These are phyloP conservation scores for Verticillium alfalfae DNA, from an alignment of 2,329 filamentous ascomycete species.

Conservation along the genomic window DNA sequence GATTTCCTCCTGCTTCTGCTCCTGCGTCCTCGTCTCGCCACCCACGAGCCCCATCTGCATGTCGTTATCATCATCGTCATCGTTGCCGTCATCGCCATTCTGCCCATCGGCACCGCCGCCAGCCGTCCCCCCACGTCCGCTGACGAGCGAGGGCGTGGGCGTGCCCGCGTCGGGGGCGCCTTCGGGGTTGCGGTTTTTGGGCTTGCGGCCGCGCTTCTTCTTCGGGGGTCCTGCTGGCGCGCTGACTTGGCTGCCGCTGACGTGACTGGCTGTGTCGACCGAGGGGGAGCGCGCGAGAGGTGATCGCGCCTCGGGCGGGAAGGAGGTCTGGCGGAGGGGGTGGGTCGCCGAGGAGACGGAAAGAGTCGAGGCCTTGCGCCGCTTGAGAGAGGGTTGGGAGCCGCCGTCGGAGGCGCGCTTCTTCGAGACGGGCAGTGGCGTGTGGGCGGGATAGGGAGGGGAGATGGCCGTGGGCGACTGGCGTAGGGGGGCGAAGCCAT, in stretches of 20 bases:
- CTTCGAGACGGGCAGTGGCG: conserved; percentile 48
- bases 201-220: conserved; percentile 58
- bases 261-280: conserved; percentile 53
- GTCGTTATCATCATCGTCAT: conserved; percentile 45
- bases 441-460: conserved; percentile 45
- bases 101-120: conserved; percentile 33
- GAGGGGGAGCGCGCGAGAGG: conserved; percentile 60
- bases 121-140: conserved; percentile 35
- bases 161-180: conserved; percentile 35
- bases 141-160: conserved; percentile 31
- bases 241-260: conserved; percentile 56
- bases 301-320: conserved; percentile 59
- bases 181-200: conserved; percentile 46
- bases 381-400: conserved; percentile 48
- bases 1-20: conserved; percentile 61
- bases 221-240: conserved; percentile 32
- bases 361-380: conserved; percentile 64
- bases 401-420: conserved; percentile 57
- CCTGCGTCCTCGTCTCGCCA: conserved; percentile 56
- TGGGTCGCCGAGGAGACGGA: conserved; percentile 51
- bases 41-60: conserved; percentile 50
- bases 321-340: conserved; percentile 75
- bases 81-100: conserved; percentile 48
- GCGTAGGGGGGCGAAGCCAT: conserved; percentile 54
- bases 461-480: conserved; percentile 49